Percentiles rank a stretch among this genome's conserved stretches.
Conservation (phyloP, 176 grass and related monocot species). For the Paspalum notatum region DNA sequence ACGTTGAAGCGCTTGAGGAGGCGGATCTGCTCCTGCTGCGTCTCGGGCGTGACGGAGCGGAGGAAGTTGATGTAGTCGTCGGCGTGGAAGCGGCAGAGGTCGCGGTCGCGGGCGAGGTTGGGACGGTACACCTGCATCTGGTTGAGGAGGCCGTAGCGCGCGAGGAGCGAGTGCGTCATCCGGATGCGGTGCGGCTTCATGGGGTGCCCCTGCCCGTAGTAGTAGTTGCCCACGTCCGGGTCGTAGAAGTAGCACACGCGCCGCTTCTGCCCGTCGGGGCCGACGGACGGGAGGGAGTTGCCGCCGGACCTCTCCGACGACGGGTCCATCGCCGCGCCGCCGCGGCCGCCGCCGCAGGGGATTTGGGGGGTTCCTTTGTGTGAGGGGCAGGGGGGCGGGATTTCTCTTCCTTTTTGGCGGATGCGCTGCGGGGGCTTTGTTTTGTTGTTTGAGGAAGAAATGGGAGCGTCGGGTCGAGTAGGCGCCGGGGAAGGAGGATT, state of each 20-base stretch:
- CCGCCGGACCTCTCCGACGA: constrained; percentile 53
- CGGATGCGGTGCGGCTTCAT: constrained; percentile 98
- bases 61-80: constrained; percentile 93
- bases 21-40: constrained; percentile 73
- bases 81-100: constrained; percentile 88
- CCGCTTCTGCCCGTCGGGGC: constrained; percentile 74
- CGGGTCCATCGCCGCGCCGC: constrained; percentile 48
- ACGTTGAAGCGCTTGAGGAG: constrained; percentile 80
- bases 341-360: neutral
- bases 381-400: no score
- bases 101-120: constrained; percentile 58
- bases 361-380: constrained; percentile 36
- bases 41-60: constrained; percentile 75
- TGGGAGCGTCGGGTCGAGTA: neutral
- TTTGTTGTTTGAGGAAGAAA: neutral
- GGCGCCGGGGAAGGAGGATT: neutral
- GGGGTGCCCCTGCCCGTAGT: constrained; percentile 89
- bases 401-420: neutral
- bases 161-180: constrained; percentile 85
- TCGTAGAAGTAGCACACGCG: constrained; percentile 99
- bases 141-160: constrained; percentile 68
- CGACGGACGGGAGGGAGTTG: constrained; percentile 70
- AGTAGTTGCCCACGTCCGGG: constrained; percentile 96
- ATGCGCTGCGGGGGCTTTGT: no score
- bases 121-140: constrained; percentile 79